These are phyloP conservation scores for Diplotaxis tenuifolia DNA, from an alignment of 345 rosid genomes.

Conservation along the genomic window DNA sequence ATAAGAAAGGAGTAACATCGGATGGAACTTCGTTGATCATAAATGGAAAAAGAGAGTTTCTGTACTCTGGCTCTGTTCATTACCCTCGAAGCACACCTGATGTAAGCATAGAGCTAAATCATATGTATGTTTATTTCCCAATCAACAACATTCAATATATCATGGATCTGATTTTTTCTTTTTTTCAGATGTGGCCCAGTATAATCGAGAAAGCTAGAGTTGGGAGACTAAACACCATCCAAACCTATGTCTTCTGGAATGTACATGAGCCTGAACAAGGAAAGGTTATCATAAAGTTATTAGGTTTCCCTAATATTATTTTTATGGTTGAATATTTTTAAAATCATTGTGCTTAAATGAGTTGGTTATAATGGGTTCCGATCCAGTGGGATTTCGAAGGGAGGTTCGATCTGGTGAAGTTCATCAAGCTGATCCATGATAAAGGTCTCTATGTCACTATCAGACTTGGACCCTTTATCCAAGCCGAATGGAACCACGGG, in stretches of 20 bases:
- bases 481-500: slow-evolving; percentile 99
- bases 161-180: background rate
- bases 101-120: slow-evolving; percentile 18
- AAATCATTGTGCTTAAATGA: background rate
- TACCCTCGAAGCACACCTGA: slow-evolving; percentile 47
- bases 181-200: slow-evolving; percentile 43
- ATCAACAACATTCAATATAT: background rate
- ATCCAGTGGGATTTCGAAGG: background rate
- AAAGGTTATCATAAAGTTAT: slow-evolving; percentile 25
- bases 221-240: slow-evolving; percentile 62
- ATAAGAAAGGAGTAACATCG: slow-evolving; percentile 33
- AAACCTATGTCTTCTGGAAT: slow-evolving; percentile 76
- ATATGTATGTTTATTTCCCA: background rate
- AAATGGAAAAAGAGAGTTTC: slow-evolving; percentile 37
- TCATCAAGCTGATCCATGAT: slow-evolving; percentile 57
- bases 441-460: slow-evolving; percentile 57
- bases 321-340: background rate
- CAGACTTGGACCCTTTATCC: slow-evolving; percentile 86
- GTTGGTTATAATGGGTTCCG: background rate
- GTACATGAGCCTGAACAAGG: slow-evolving; percentile 52
- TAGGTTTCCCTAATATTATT: background rate
- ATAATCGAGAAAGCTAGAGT: slow-evolving; percentile 40
- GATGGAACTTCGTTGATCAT: slow-evolving; percentile 41
- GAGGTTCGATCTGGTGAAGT: slow-evolving; percentile 61
- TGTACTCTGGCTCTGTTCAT: slow-evolving; percentile 42